phyloP scores from a whole-genome alignment of 768 basidiomycete species.

The Multifurca ochricompacta region DNA sequence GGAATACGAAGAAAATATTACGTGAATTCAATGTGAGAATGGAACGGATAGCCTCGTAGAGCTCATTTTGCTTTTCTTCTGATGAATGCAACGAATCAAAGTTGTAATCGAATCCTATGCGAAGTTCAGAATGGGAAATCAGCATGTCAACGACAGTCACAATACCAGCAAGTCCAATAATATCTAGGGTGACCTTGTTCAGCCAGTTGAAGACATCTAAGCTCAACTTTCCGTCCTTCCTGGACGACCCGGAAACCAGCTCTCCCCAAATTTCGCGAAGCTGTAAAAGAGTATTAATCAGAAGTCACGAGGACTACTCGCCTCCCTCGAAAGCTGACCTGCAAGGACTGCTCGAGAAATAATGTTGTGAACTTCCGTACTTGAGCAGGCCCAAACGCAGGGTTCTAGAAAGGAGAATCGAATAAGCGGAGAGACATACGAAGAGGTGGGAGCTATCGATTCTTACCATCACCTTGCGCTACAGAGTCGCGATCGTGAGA shows the following conservation, averaged over 20 bases:
- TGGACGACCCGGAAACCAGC: slow-evolving; percentile 10
- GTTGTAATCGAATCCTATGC: slow-evolving; percentile 33
- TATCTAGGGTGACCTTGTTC: slow-evolving; percentile 21
- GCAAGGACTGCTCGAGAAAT: slow-evolving; percentile 21
- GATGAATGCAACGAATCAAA: slow-evolving; percentile 28
- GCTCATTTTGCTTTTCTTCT: slow-evolving; percentile 25
- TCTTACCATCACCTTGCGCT: slow-evolving; percentile 14
- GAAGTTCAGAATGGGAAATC: neutral
- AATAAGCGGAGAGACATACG: neutral
- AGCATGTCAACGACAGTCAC: neutral
- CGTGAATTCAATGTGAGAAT: slow-evolving; percentile 23
- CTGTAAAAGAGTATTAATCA: slow-evolving; percentile 1
- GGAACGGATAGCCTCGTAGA: slow-evolving; percentile 30
- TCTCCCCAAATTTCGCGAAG: slow-evolving; percentile 27
- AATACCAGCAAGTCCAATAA: slow-evolving; percentile 24
- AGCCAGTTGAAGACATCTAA: slow-evolving; percentile 21
- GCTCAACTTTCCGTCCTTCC: slow-evolving; percentile 8
- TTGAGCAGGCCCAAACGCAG: slow-evolving; percentile 24
- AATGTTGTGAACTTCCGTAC: slow-evolving; percentile 21
- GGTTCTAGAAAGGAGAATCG: slow-evolving; percentile 16
- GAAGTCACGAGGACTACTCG: neutral
- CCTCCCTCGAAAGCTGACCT: slow-evolving; percentile 12
- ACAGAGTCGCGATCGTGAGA: neutral
- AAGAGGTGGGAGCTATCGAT: neutral
- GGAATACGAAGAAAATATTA: slow-evolving; percentile 28